Evolutionary conservation across 2,329 filamentous ascomycete genomes (phyloP).

Genomic region (Colletotrichum abscissum): DNA sequence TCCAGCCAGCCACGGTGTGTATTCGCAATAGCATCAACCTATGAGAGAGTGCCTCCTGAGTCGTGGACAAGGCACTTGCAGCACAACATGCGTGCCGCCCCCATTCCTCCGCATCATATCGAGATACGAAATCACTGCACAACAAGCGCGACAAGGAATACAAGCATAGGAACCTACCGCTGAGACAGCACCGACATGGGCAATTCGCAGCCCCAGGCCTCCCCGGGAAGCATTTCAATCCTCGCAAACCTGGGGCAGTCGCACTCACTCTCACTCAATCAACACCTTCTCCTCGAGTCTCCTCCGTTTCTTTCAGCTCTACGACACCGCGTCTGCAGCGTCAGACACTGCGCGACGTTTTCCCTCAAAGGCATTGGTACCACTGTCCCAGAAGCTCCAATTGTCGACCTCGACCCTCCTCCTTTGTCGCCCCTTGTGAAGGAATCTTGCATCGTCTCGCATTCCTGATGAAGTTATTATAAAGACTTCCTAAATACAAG

Average conservation of each 20-base stretch:
- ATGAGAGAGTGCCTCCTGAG: neutral
- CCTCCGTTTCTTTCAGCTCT: neutral
- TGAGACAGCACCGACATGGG: constrained; percentile 18
- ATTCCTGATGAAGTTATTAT: neutral
- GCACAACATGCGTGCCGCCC: constrained; percentile 6
- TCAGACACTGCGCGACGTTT: neutral
- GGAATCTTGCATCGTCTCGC: constrained; percentile 6
- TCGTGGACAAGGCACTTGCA: constrained; percentile 2
- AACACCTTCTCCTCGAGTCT: neutral
- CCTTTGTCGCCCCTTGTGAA: neutral
- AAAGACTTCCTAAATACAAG: constrained; percentile 14
- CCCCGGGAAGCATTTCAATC: constrained; percentile 16
- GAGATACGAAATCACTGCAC: constrained; percentile 9
- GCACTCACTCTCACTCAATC: neutral
- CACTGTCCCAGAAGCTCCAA: neutral
- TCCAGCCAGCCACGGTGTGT: neutral
- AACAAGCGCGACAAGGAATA: neutral
- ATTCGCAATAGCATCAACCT: neutral
- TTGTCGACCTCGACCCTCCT: neutral
- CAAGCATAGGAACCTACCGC: neutral
- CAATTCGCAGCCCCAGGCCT: neutral
- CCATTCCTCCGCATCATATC: constrained; percentile 11
- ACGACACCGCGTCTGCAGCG: neutral
- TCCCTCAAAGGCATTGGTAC: neutral
- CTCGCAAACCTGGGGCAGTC: neutral